phyloP scores from a whole-genome alignment of 2,329 filamentous ascomycete species.

The Hirsutella rhossiliensis region DNA sequence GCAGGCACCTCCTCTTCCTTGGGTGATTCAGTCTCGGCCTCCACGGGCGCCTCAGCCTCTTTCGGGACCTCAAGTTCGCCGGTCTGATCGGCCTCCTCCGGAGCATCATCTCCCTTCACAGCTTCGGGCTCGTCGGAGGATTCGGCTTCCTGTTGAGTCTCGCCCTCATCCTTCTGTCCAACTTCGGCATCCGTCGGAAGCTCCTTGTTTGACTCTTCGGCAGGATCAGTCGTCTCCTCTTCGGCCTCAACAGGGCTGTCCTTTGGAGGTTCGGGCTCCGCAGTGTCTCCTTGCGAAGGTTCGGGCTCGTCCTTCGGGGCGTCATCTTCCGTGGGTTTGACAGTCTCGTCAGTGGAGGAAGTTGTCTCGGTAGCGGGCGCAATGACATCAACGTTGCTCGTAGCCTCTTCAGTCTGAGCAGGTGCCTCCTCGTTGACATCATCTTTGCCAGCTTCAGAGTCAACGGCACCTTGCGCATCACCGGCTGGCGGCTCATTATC shows the following conservation, averaged over 20 bases:
- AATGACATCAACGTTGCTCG: too few species aligned
- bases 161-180: too few species aligned
- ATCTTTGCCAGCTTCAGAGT: conserved; percentile 1
- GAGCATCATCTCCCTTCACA: not conserved
- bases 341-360: conserved; percentile 1
- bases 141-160: too few species aligned
- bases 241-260: not conserved
- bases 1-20: not conserved
- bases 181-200: not conserved
- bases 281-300: not conserved
- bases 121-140: not conserved
- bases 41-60: not conserved
- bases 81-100: not conserved
- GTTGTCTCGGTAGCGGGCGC: too few species aligned
- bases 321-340: not conserved
- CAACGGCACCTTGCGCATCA: not conserved
- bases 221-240: not conserved
- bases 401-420: too few species aligned
- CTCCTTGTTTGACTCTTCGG: not conserved
- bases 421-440: too few species aligned
- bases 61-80: not conserved
- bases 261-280: not conserved
- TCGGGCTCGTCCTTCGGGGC: not conserved
- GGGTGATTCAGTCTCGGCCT: conserved; percentile 6
- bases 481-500: not conserved